Base-by-base conservation (phyloP, 2,329 filamentous ascomycete species). In the Chaetomiaceae sp. region DNA sequence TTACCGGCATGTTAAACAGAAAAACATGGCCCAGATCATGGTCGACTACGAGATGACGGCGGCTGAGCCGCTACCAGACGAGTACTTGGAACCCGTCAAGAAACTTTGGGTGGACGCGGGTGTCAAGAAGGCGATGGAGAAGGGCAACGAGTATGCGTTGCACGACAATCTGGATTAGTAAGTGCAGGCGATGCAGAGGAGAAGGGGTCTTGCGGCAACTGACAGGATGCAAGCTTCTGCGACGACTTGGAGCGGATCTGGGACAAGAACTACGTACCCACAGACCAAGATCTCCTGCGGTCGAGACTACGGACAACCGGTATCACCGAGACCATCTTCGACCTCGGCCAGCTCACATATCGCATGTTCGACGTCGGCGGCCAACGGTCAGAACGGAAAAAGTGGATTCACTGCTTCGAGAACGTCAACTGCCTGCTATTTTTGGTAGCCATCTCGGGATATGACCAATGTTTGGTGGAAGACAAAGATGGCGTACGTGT, bases 361-460 rank as follows among this genome's bases (percentile, higher is more conserved):
- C 87, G 90, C 64, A 96, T 97, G 90, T 95, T 95, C 71, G 90
- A 96, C 65, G 90, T 95, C 42, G 90, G 90, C 68, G 90, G 90
- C 53, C 90, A 96, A 69, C 80, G 90, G 63, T 95, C 90, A 25
- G 90, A 96, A 72, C 86, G 90, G 58, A 95, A 95, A 80, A 96
- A 96, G 76, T 96, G 90, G 90, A 95, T 96, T 58, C 90, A 96
- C 69, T 94, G 90, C 67, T 96, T 96, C 67, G 90, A 96, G 69
- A 94, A 94, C 60, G 90, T 96, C 58, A 90, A 94, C 66, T 91
- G 89, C 62, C 78, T 97, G 49, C 77, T 97, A 36, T 97, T 97
- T 73, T 80, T 97, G 61, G 92, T 96, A 48, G 91, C 92, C 43
- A 91, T 97, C 63, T 96, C 90, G 59, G 92, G 92, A 55, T 97